A percentile compares a stretch with the other conserved stretches of the same genome.
Evolutionary conservation across 2,329 filamentous ascomycete genomes (phyloP).

Genomic region (Fusarium graminum): DNA sequence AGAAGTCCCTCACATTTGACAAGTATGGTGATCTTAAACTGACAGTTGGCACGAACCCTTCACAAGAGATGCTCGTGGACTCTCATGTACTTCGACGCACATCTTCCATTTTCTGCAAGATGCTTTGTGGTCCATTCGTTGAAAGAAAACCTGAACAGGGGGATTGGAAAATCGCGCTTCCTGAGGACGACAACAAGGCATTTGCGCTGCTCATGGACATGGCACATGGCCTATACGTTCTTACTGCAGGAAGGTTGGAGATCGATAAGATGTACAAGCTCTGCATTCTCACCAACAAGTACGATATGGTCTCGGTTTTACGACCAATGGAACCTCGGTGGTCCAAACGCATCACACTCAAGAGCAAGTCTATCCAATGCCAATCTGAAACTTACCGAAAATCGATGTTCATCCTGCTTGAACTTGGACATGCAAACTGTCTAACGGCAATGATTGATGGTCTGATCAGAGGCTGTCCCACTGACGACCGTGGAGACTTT

Average conservation of each 20-base stretch:
- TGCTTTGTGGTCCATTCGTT: constrained; percentile 11
- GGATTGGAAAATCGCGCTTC: constrained; percentile 18
- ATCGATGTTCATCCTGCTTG: constrained; percentile 3
- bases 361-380: neutral
- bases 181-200: neutral
- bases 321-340: neutral
- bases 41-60: neutral
- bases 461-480: neutral
- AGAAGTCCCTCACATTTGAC: neutral
- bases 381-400: neutral
- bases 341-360: neutral
- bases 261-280: neutral
- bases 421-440: neutral
- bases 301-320: constrained; percentile 13
- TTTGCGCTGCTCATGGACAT: constrained; percentile 19
- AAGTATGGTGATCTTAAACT: constrained; percentile 1
- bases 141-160: constrained; percentile 2
- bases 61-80: constrained; percentile 11
- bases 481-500: neutral
- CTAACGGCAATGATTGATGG: neutral
- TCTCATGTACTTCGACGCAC: constrained; percentile 2
- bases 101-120: constrained; percentile 17
- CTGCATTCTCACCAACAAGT: constrained; percentile 23
- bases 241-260: neutral
- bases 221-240: neutral